phyloP scores from a whole-genome alignment of 2,329 filamentous ascomycete species.

The Emydomyces testavorans region DNA sequence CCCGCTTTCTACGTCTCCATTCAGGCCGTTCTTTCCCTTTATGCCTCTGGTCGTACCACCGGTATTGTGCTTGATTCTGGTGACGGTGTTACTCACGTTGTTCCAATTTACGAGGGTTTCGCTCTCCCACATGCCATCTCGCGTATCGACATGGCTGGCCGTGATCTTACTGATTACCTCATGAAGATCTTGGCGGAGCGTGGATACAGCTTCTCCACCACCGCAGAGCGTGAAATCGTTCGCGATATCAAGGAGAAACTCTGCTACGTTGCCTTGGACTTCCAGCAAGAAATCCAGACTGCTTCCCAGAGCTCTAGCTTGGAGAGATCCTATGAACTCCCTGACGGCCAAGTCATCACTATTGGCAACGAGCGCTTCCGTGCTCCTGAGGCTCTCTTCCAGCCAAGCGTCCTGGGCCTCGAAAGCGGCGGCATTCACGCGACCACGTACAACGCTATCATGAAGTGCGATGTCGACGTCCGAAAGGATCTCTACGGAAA shows the following conservation, averaged over 20 bases:
- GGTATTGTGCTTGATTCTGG: conserved; percentile 99
- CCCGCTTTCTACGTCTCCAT: conserved; percentile 99
- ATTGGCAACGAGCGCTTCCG: conserved; percentile 99
- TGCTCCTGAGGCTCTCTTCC: conserved; percentile 98
- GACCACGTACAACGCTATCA: conserved; percentile 99
- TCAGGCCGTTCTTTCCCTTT: conserved; percentile 97
- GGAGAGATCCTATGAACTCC: conserved; percentile 99
- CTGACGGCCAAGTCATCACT: conserved; percentile 98
- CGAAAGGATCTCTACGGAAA: conserved; percentile 99
- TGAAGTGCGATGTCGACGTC: conserved; percentile 99
- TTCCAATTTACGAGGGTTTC: conserved; percentile 99
- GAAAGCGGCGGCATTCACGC: conserved; percentile 98
- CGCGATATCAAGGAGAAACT: conserved; percentile 99
- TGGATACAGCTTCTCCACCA: conserved; percentile 99
- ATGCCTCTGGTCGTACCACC: conserved; percentile 99
- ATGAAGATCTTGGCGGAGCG: conserved; percentile 99
- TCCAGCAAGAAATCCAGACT: conserved; percentile 99
- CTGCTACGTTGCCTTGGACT: conserved; percentile 99
- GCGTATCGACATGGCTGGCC: conserved; percentile 99
- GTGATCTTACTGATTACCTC: conserved; percentile 99
- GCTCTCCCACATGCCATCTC: conserved; percentile 99
- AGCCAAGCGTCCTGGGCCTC: conserved; percentile 94
- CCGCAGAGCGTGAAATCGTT: conserved; percentile 99
- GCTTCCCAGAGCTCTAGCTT: conserved; percentile 96
- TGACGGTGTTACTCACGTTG: conserved; percentile 99